Evolutionary conservation across 1,284 basidiomycete species (phyloP).

Genomic region (Phellopilus nigrolimitatus): DNA sequence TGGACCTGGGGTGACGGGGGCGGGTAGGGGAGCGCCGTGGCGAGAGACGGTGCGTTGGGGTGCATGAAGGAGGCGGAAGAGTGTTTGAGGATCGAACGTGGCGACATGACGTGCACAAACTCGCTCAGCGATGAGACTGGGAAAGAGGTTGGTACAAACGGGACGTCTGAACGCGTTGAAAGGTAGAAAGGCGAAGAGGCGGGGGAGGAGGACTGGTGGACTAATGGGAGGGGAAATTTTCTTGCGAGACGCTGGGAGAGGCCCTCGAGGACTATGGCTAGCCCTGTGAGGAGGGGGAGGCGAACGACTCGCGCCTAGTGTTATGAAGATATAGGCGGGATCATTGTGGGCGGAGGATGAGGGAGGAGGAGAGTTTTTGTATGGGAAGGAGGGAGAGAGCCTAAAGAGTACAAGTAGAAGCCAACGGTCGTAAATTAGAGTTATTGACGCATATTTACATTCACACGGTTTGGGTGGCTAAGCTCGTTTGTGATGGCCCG

Average conservation of each 20-base stretch:
- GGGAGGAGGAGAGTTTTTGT: background rate
- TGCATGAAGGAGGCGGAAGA: conserved; percentile 25
- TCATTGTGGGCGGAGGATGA: conserved; percentile 6
- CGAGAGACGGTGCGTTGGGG: conserved; percentile 36
- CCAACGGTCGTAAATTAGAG: too few relatives aligned
- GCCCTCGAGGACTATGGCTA: background rate
- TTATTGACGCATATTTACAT: too few relatives aligned
- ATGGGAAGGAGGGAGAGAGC: background rate
- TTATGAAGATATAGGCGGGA: conserved; percentile 11
- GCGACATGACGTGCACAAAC: conserved; percentile 26
- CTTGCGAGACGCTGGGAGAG: background rate
- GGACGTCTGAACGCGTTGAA: background rate
- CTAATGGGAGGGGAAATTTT: background rate
- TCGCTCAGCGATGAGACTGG: conserved; percentile 2
- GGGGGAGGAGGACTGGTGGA: conserved; percentile 4
- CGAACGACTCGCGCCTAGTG: conserved; percentile 8
- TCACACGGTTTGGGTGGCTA: too few relatives aligned
- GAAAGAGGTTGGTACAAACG: background rate
- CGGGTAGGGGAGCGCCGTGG: conserved; percentile 35
- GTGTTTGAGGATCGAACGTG: conserved; percentile 35
- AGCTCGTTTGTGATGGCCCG: too few relatives aligned
- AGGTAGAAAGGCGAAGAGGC: background rate
- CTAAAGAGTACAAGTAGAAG: too few relatives aligned
- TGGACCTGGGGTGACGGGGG: conserved; percentile 58
- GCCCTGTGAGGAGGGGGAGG: background rate